These are phyloP conservation scores for Tolypocladium pustulatum DNA, from an alignment of 2,329 filamentous ascomycete species.

Conservation along the genomic window DNA sequence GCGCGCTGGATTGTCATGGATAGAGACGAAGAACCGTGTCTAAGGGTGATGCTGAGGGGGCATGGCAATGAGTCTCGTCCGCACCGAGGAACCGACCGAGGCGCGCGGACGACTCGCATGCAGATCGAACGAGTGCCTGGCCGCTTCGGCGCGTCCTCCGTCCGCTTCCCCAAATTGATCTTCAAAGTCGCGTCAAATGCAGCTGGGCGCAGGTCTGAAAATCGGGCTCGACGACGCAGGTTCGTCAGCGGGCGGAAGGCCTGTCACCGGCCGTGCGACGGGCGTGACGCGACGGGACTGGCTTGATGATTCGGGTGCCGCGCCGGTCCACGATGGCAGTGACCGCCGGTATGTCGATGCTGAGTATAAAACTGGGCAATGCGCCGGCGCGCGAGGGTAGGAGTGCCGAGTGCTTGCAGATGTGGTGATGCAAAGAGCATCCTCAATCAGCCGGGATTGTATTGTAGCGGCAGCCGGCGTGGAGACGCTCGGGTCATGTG, in stretches of 20 bases:
- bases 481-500: slow-evolving; percentile 20
- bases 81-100: slow-evolving; percentile 8
- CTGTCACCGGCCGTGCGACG: not conserved
- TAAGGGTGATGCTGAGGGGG: slow-evolving; percentile 8
- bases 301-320: not conserved
- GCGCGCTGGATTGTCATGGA: slow-evolving; percentile 10
- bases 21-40: slow-evolving; percentile 3
- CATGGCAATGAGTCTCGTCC: slow-evolving; percentile 12
- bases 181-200: not conserved
- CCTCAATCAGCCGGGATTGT: not conserved
- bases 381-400: not conserved
- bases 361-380: not conserved
- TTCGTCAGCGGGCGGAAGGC: not conserved
- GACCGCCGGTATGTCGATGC: not conserved
- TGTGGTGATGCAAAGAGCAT: not conserved
- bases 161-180: not conserved
- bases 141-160: not conserved
- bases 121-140: not conserved
- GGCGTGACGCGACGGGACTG: not conserved
- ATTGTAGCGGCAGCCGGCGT: slow-evolving; percentile 1
- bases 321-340: not conserved
- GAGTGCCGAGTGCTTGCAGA: not conserved
- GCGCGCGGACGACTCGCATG: slow-evolving; percentile 6
- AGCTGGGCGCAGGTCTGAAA: not conserved
- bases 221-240: not conserved